Base-by-base conservation (phyloP, 768 basidiomycete species). In the Phlebiopsis gigantea region DNA sequence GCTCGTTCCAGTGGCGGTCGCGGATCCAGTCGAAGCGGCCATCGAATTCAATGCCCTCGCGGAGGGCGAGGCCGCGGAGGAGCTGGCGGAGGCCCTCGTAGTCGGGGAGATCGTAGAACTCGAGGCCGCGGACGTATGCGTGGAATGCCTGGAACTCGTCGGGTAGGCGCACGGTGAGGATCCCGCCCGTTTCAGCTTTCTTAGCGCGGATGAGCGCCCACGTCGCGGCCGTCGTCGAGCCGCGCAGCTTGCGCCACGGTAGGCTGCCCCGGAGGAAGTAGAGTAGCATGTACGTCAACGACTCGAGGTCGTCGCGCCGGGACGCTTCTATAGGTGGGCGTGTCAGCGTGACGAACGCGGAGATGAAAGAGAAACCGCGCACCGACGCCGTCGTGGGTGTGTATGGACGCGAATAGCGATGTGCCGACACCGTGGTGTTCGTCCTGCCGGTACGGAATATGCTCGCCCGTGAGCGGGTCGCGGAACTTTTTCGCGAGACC, bases 61-160 rank as follows among this genome's bases (percentile, higher is more conserved):
- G 62, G 21, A 66, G 62, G 15, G 67, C 70, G 14, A 72, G 66
- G 6, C 78, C 80, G 15, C 79, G 77, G 69, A 93, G 90, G 45
- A 92, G 78, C 45, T 79, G 80, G 43, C 91, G 79, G 22, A 93
- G 74, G 25, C 91, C 91, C 44, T 84, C 86, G 64, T 94, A 95
- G 70, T 95, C 93, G 9, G 92, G 93, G 41, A 90, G 77, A 73
- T 94, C 92, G 65, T 90, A 90, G 63, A 93, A 94, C 61, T 87
- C 87, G 31, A 95, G 82, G 1, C 83, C 84, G 45, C 92, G 82
- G 21, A 87, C 84, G 72, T 94, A 94, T 45, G 71, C 71, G 70
- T 87, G 88, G 62, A 93, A 79, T 53, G 90, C 81, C 60, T 87
- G 87, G 57, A 93, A 90, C 71, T 93, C 90, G 47, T 83, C 78